A percentile compares a stretch with the other conserved stretches of the same genome.
Evolutionary conservation across 1,139 yeast genomes (phyloP).

Genomic region (Debaryomycetaceae sp.): DNA sequence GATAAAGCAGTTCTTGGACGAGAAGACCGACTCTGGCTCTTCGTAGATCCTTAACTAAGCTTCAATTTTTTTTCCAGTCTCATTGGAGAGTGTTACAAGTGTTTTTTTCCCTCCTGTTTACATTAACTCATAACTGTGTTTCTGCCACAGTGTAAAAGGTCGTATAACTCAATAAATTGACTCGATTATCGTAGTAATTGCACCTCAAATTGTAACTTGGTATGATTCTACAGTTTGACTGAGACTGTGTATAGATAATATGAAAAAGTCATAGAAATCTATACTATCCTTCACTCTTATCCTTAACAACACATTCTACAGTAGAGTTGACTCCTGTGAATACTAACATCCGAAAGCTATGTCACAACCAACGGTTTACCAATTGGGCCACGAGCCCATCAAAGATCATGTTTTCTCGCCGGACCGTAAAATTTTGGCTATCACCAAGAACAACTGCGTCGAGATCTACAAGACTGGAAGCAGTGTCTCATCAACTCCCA

Average conservation of each 20-base stretch:
- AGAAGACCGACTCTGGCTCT: slow-evolving; percentile 17
- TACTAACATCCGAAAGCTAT: slow-evolving; percentile 7
- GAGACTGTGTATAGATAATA: background rate
- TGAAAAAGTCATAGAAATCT: background rate
- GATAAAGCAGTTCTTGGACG: slow-evolving; percentile 36
- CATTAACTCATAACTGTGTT: too few relatives aligned
- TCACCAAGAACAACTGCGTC: slow-evolving; percentile 74
- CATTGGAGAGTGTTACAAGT: background rate
- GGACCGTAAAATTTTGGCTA: slow-evolving; percentile 67
- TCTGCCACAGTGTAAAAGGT: too few relatives aligned
- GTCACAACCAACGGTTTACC: slow-evolving; percentile 40
- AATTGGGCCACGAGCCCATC: slow-evolving; percentile 79
- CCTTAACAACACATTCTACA: slow-evolving; percentile 8
- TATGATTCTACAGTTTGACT: too few relatives aligned
- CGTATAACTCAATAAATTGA: too few relatives aligned
- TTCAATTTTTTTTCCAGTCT: background rate
- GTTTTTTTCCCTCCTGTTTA: too few relatives aligned
- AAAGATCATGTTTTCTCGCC: slow-evolving; percentile 86
- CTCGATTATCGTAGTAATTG: too few relatives aligned
- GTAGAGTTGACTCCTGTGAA: slow-evolving; percentile 37
- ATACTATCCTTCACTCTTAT: background rate
- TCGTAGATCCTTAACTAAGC: slow-evolving; percentile 1
- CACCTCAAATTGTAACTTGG: too few relatives aligned
- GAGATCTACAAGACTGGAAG: slow-evolving; percentile 63
- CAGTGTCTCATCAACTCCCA: slow-evolving; percentile 33